These are phyloP conservation scores for Alternaria longipes DNA, from an alignment of 2,329 filamentous ascomycete genomes.

Conservation along the genomic window DNA sequence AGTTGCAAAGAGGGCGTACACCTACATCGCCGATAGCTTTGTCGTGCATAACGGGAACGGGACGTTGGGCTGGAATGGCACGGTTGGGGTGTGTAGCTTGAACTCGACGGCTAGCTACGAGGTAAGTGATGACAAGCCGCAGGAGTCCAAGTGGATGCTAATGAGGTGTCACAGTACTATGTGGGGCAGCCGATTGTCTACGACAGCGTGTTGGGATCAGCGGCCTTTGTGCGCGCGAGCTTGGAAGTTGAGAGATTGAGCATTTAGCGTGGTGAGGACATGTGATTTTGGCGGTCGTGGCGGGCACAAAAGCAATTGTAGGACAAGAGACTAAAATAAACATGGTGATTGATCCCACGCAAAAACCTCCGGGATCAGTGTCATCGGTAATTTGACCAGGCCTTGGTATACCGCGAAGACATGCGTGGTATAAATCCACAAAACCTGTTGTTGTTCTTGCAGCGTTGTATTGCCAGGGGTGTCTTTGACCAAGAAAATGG, in stretches of 20 bases:
- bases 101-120: conserved; percentile 35
- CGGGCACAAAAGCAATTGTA: not conserved
- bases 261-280: not conserved
- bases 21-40: conserved; percentile 31
- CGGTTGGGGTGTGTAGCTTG: conserved; percentile 39
- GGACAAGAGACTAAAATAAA: not conserved
- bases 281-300: not conserved
- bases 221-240: conserved; percentile 38
- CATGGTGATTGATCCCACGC: not conserved
- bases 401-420: not conserved
- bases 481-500: conserved; percentile 4
- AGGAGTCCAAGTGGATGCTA: not conserved
- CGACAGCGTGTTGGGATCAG: conserved; percentile 30
- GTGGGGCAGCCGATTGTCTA: conserved; percentile 49
- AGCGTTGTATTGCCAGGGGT: not conserved
- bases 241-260: conserved; percentile 29
- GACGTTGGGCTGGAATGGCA: conserved; percentile 47
- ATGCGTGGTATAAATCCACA: not conserved
- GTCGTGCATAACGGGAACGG: conserved; percentile 32
- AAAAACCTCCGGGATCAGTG: not conserved
- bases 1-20: conserved; percentile 43
- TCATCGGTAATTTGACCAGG: not conserved
- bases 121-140: conserved; percentile 20
- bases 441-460: conserved; percentile 1
- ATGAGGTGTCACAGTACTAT: conserved; percentile 50